Evolutionary conservation across 2,329 filamentous ascomycete species (phyloP).

Genomic region (Anisogramma anomala): DNA sequence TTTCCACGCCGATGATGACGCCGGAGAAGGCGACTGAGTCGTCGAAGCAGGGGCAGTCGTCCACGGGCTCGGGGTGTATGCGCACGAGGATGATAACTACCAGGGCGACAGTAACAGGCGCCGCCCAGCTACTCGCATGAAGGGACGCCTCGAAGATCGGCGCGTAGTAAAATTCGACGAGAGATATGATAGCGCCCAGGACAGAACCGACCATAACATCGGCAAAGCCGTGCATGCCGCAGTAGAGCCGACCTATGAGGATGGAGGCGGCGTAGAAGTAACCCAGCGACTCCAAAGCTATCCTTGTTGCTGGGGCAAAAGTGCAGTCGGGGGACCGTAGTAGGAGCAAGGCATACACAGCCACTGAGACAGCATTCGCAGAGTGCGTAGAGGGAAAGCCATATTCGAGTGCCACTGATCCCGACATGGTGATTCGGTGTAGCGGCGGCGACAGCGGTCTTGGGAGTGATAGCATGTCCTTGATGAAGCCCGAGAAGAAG

Average conservation of each 20-base stretch:
- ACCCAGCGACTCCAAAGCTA: conserved; percentile 54
- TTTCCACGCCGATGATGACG: conserved; percentile 73
- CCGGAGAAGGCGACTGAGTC: conserved; percentile 90
- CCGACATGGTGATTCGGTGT: conserved; percentile 93
- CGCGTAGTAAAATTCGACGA: conserved; percentile 49
- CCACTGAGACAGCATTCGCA: conserved; percentile 90
- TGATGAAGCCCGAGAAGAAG: conserved; percentile 84
- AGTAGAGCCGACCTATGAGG: conserved; percentile 83
- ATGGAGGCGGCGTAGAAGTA: conserved; percentile 87
- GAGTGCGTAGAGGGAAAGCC: conserved; percentile 96
- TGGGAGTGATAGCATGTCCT: conserved; percentile 86
- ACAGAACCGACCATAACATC: conserved; percentile 75
- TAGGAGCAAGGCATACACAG: conserved; percentile 67
- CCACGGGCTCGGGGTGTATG: conserved; percentile 88
- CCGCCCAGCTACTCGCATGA: conserved; percentile 50
- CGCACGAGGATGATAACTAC: conserved; percentile 66
- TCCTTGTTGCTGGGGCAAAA: conserved; percentile 45
- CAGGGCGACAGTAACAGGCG: conserved; percentile 51
- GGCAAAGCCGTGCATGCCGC: conserved; percentile 95
- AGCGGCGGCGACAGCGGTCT: conserved; percentile 85
- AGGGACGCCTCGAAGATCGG: conserved; percentile 60
- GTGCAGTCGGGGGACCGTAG: conserved; percentile 55
- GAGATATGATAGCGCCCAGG: conserved; percentile 56
- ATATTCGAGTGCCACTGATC: conserved; percentile 87
- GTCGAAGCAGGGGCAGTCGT: conserved; percentile 94